These are phyloP conservation scores for Venturia pyrina DNA, from an alignment of 2,329 filamentous ascomycete species.

Conservation along the genomic window DNA sequence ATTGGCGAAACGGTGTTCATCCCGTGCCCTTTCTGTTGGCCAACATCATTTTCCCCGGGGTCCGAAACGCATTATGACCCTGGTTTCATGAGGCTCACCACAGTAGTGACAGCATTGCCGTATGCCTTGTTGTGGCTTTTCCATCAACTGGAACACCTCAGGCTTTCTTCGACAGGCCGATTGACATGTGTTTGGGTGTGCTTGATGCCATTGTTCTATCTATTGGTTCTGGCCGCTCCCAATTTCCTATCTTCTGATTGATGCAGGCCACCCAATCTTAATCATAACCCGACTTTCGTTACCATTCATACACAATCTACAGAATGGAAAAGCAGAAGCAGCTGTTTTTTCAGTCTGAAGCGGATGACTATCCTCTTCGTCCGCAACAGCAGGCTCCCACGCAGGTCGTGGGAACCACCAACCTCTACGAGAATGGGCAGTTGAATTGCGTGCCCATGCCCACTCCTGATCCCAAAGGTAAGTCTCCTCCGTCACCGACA, in stretches of 20 bases:
- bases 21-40: not conserved
- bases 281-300: not conserved
- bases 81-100: not conserved
- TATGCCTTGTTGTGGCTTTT: not conserved
- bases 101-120: not conserved
- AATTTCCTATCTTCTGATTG: not conserved
- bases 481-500: not conserved
- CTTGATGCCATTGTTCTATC: not conserved
- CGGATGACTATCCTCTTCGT: not conserved
- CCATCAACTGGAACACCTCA: not conserved
- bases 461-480: constrained; percentile 13
- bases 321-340: not conserved
- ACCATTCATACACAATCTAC: not conserved
- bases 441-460: constrained; percentile 10
- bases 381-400: not conserved
- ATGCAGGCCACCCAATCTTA: not conserved
- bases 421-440: constrained; percentile 12
- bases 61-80: not conserved
- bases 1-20: not conserved
- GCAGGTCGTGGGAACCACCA: constrained; percentile 12
- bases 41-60: not conserved
- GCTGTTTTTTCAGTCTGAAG: not conserved
- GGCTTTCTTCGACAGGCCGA: not conserved
- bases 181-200: not conserved
- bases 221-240: not conserved